These are phyloP conservation scores for Nitzschia sp. DNA, from an alignment of 108 stramenopile genomes.

Conservation along the genomic window DNA sequence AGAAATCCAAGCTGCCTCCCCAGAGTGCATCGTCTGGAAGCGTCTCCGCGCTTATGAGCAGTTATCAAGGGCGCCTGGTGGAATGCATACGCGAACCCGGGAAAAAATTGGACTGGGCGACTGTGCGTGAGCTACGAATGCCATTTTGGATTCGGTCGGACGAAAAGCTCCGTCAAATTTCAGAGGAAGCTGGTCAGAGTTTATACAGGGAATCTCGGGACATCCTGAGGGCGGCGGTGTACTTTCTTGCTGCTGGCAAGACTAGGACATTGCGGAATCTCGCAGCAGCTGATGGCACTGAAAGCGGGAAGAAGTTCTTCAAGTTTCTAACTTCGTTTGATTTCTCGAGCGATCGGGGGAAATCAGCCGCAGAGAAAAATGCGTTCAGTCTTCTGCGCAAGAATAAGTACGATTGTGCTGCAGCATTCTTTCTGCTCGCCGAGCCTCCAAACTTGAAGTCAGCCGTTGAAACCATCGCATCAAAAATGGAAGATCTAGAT, in stretches of 20 bases:
- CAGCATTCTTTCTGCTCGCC: constrained; percentile 81
- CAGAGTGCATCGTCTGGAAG: constrained; percentile 66
- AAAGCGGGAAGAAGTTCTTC: constrained; percentile 74
- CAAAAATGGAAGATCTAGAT: constrained; percentile 72
- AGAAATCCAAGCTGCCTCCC: constrained; percentile 32
- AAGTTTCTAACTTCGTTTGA: constrained; percentile 71
- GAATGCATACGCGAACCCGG: constrained; percentile 45
- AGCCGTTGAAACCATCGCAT: constrained; percentile 70
- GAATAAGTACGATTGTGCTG: constrained; percentile 64
- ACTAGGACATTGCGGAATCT: constrained; percentile 63
- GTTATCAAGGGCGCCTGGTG: constrained; percentile 59
- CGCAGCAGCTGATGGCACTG: constrained; percentile 71
- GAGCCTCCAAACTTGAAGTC: constrained; percentile 81
- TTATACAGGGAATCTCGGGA: constrained; percentile 64
- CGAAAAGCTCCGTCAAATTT: constrained; percentile 46
- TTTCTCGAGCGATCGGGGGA: constrained; percentile 68
- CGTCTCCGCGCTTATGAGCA: constrained; percentile 68
- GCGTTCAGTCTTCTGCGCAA: constrained; percentile 83
- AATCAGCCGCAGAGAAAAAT: constrained; percentile 85
- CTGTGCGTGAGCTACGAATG: constrained; percentile 53
- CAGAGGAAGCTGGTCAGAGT: constrained; percentile 83
- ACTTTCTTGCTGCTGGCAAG: constrained; percentile 73
- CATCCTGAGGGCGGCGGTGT: constrained; percentile 78
- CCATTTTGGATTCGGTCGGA: constrained; percentile 89
- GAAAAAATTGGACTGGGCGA: constrained; percentile 70